Base-by-base conservation (phyloP, 2,329 filamentous ascomycete genomes). In the Cryphonectria radicalis region DNA sequence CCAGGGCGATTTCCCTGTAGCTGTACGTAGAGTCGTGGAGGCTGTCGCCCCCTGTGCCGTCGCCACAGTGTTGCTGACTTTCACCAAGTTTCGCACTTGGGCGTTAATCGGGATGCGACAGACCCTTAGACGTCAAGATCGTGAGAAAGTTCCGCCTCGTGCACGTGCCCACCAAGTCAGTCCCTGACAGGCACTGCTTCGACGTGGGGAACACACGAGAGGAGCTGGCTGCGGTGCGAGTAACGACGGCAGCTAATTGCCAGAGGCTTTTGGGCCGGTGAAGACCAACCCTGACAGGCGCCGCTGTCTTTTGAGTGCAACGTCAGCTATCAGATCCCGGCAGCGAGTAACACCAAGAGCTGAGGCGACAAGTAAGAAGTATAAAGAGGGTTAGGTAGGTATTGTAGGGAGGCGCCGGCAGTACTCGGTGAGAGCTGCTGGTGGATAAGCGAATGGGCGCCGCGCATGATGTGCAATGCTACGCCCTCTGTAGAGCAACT, bases 231-330 rank as follows among this genome's bases (percentile, higher is more conserved):
- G 69, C 62, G 67, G 59, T 59, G 32, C 55, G 66, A 67, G 62
- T 13, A 63, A 25, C 62, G 35, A 50, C 66, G 63, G 65, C 55
- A 68, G 62, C 67, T 68, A 35, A 25, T 65, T 25, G 71, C 53
- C 22, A 70, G 62, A 46, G 43, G 66, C 57, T 63, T 63, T 53
- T 60, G 46, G 66, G 64, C 69, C 66, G 71, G 71, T 73, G 63
- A 73, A 67, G 57, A 63, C 40, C 57, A 59, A 67, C 57, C 63
- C 46, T 46, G 64, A 55, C 63, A 67, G 70, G 66, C 32, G 66
- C 60, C 70, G 57, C 69, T 69, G 67, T 69, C 55, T 57, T 57
- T 63, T 69, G 66, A 60, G 69, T 69, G 66, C 71, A 65, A 73
- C 65, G 66, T 73, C 66, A 73, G 71, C 66, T 42, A 68, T 62